Conservation (phyloP, 257 asterid genomes). For the Solanum rostratum region DNA sequence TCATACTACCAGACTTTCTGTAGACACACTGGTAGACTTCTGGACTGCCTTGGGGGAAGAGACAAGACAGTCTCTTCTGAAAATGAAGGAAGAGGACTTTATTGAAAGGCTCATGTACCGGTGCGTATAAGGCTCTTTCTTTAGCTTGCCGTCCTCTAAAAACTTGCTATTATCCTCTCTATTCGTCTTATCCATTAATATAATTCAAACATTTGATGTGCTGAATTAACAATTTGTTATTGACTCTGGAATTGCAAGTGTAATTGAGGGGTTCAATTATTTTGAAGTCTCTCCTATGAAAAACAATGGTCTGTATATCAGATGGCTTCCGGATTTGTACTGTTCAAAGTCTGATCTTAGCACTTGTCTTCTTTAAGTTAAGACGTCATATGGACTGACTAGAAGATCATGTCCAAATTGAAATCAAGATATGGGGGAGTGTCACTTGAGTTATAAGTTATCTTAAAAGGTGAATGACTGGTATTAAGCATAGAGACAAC, state of each 20-base stretch:
- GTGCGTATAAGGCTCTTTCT: slow-evolving; percentile 21
- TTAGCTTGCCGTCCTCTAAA: background rate
- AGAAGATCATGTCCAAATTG: background rate
- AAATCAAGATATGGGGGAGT: background rate
- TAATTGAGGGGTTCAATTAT: background rate
- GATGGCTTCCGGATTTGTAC: background rate
- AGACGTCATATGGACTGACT: background rate
- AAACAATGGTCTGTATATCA: background rate
- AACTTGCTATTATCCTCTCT: background rate
- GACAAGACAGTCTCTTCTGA: slow-evolving; percentile 78
- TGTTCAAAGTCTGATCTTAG: background rate
- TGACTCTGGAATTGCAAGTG: background rate
- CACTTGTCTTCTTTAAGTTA: background rate
- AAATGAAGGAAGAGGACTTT: slow-evolving; percentile 98
- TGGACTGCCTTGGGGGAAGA: slow-evolving; percentile 99
- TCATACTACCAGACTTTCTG: slow-evolving; percentile 94
- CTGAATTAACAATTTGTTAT: background rate
- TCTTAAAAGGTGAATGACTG: background rate
- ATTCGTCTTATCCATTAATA: background rate
- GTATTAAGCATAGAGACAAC: background rate
- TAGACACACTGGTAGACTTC: slow-evolving; percentile 92
- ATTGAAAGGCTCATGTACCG: slow-evolving; percentile 95
- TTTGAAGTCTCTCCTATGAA: background rate
- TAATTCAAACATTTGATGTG: background rate
- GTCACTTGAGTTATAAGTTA: background rate